Percentiles rank a stretch among this genome's conserved stretches.
phyloP scores from a whole-genome alignment of 768 basidiomycete species.

The Amanita jacksonii region DNA sequence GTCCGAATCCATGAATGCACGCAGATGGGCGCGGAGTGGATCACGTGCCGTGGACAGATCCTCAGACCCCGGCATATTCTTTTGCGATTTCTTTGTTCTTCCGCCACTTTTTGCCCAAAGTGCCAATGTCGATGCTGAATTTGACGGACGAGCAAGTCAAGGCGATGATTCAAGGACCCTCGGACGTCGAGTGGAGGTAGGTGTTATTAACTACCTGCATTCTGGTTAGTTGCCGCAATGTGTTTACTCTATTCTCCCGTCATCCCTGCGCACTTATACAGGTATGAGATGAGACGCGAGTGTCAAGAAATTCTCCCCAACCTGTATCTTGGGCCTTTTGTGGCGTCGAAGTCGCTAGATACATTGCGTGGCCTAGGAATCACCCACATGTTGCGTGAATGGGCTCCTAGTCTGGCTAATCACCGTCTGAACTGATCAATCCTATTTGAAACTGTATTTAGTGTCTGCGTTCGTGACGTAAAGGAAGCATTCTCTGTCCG shows the following conservation, averaged over 20 bases:
- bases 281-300: constrained; percentile 94
- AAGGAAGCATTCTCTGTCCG: constrained; percentile 87
- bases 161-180: constrained; percentile 66
- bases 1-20: constrained; percentile 30
- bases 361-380: constrained; percentile 56
- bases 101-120: background rate
- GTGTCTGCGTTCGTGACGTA: constrained; percentile 81
- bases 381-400: constrained; percentile 64
- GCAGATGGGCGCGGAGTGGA: background rate
- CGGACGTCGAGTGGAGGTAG: constrained; percentile 79
- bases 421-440: constrained; percentile 9
- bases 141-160: constrained; percentile 37
- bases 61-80: background rate
- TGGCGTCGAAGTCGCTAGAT: constrained; percentile 75
- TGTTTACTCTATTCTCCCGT: background rate
- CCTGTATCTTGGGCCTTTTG: constrained; percentile 79
- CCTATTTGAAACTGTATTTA: constrained; percentile 19
- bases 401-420: constrained; percentile 7
- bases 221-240: background rate
- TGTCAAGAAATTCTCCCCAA: constrained; percentile 86
- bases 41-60: background rate
- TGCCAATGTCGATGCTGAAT: constrained; percentile 9
- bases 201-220: constrained; percentile 14
- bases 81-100: background rate
- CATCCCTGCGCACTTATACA: constrained; percentile 20